A percentile compares a stretch with the other conserved stretches of the same genome.
These are phyloP conservation scores for Nakaseomyces glabratus DNA, from an alignment of 1,139 yeast genomes.

Conservation along the genomic window DNA sequence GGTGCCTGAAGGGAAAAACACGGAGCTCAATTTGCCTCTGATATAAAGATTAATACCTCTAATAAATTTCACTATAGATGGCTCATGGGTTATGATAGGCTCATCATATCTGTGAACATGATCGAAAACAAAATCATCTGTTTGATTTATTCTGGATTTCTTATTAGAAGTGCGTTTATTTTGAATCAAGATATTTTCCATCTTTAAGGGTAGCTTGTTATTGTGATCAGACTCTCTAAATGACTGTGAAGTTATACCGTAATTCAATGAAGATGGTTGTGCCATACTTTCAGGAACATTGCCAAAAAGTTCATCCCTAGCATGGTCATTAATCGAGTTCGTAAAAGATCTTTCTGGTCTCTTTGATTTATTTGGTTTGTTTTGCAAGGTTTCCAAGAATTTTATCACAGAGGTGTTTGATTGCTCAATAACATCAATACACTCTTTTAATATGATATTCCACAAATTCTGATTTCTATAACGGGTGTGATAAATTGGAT, in stretches of 20 bases:
- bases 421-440: conserved; percentile 41
- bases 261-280: too few relatives aligned
- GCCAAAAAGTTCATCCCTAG: conserved; percentile 21
- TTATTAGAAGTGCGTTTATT: not conserved
- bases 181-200: conserved; percentile 1
- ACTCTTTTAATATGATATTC: conserved; percentile 52
- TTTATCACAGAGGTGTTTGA: conserved; percentile 23
- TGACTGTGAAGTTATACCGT: too few relatives aligned
- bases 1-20: conserved; percentile 24
- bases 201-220: conserved; percentile 2
- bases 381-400: conserved; percentile 17
- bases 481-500: conserved; percentile 45
- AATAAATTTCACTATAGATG: conserved; percentile 17
- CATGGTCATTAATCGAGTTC: conserved; percentile 1
- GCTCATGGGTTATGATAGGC: conserved; percentile 25
- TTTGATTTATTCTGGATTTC: not conserved
- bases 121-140: conserved; percentile 4
- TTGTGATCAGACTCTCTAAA: too few relatives aligned
- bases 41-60: conserved; percentile 12
- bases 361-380: not conserved
- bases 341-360: not conserved
- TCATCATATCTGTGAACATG: conserved; percentile 17
- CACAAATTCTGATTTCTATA: conserved; percentile 42
- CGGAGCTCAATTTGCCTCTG: conserved; percentile 11
- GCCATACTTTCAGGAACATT: conserved; percentile 16